Evolutionary conservation across 148 eudicot genomes (phyloP).

Genomic region (Simmondsia chinensis): DNA sequence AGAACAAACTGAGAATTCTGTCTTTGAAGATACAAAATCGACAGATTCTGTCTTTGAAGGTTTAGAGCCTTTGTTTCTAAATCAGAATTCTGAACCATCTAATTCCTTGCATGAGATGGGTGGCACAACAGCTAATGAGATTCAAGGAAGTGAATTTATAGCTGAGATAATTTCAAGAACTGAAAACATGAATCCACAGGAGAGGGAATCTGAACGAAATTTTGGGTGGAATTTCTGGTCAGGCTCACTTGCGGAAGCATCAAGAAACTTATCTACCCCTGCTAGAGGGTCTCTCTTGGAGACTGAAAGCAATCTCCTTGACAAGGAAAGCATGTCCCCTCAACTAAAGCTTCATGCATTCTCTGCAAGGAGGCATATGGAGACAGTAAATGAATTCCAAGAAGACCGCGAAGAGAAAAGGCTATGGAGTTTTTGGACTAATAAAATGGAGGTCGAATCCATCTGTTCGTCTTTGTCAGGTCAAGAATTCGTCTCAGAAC

Average conservation of each 20-base stretch:
- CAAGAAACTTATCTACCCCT: constrained; percentile 4
- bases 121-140: background rate
- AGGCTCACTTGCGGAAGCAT: constrained; percentile 5
- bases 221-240: constrained; percentile 28
- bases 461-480: constrained; percentile 21
- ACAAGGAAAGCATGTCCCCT: constrained; percentile 10
- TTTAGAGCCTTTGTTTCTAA: constrained; percentile 13
- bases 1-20: no score
- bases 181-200: constrained; percentile 11
- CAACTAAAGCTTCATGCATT: background rate
- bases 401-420: constrained; percentile 4
- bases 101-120: no score
- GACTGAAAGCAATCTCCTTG: constrained; percentile 7
- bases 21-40: no score
- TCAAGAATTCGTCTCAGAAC: constrained; percentile 14
- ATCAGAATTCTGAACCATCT: constrained; percentile 13
- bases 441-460: constrained; percentile 25
- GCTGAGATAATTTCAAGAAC: background rate
- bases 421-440: constrained; percentile 29
- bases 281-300: constrained; percentile 1
- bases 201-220: constrained; percentile 5
- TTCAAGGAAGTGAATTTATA: background rate
- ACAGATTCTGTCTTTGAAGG: constrained; percentile 17
- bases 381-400: background rate
- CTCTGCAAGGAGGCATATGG: constrained; percentile 10